Evolutionary conservation across 1,284 basidiomycete genomes (phyloP).

Genomic region (Pseudozyma pruni): DNA sequence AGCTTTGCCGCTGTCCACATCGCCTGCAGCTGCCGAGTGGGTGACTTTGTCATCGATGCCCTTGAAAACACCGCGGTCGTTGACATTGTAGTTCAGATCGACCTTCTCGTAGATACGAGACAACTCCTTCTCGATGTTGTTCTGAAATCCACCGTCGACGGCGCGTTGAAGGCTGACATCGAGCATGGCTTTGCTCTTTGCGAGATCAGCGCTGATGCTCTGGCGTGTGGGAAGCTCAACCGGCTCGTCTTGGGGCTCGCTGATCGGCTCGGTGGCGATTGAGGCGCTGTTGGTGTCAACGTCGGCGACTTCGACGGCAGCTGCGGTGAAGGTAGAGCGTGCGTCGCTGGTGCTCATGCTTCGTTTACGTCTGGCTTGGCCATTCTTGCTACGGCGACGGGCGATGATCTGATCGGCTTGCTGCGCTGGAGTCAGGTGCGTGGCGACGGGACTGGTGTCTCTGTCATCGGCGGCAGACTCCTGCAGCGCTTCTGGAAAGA

Average conservation of each 20-base stretch:
- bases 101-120: slow-evolving; percentile 57
- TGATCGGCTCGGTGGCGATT: slow-evolving; percentile 6
- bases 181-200: slow-evolving; percentile 51
- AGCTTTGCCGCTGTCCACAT: slow-evolving; percentile 82
- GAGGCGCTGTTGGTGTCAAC: slow-evolving; percentile 12
- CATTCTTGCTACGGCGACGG: slow-evolving; percentile 56
- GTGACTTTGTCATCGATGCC: slow-evolving; percentile 70
- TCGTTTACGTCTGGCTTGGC: slow-evolving; percentile 35
- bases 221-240: slow-evolving; percentile 43
- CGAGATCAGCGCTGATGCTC: slow-evolving; percentile 54
- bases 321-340: slow-evolving; percentile 36
- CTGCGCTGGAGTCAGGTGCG: slow-evolving; percentile 52
- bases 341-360: slow-evolving; percentile 59
- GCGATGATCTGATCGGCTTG: slow-evolving; percentile 62
- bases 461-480: background rate
- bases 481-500: slow-evolving; percentile 11
- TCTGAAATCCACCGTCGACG: slow-evolving; percentile 55
- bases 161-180: slow-evolving; percentile 55
- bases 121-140: slow-evolving; percentile 56
- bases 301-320: slow-evolving; percentile 5
- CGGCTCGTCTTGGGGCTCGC: slow-evolving; percentile 22
- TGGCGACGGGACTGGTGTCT: background rate
- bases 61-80: slow-evolving; percentile 60
- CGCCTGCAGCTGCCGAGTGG: slow-evolving; percentile 78
- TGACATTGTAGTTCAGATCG: slow-evolving; percentile 71